Conservation (phyloP, 2,329 filamentous ascomycete genomes). For the Trichocomaceae sp. region DNA sequence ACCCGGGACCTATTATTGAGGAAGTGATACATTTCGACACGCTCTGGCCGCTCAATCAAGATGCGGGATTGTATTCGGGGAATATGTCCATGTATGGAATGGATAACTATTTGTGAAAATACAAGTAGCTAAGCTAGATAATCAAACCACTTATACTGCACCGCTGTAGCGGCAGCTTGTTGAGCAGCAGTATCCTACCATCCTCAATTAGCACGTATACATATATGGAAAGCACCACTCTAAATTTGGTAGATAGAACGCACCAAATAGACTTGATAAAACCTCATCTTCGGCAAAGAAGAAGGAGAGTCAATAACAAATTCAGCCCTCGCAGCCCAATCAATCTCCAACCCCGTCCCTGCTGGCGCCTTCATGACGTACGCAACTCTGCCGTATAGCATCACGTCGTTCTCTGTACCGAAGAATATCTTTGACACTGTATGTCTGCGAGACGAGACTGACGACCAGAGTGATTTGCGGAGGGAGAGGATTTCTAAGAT, state of each 20-base stretch:
- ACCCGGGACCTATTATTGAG: conserved; percentile 12
- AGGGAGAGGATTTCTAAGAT: conserved; percentile 28
- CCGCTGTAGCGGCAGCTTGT: conserved; percentile 4
- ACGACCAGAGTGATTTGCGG: conserved; percentile 32
- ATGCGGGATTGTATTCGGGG: conserved; percentile 13
- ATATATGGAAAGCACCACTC: neutral
- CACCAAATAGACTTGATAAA: conserved; percentile 38
- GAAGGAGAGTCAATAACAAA: conserved; percentile 18
- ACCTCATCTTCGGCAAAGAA: conserved; percentile 28
- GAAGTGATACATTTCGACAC: conserved; percentile 16
- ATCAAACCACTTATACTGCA: neutral
- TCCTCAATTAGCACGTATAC: neutral
- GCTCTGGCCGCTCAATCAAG: conserved; percentile 15
- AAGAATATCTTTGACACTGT: conserved; percentile 27
- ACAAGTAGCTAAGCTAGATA: neutral
- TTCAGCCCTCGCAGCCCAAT: conserved; percentile 32
- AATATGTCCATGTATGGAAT: conserved; percentile 17
- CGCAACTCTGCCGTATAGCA: conserved; percentile 32
- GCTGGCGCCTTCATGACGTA: conserved; percentile 28
- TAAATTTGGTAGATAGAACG: conserved; percentile 14
- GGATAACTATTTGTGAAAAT: conserved; percentile 12
- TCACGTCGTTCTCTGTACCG: conserved; percentile 28
- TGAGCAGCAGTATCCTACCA: conserved; percentile 14
- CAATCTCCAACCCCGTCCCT: conserved; percentile 28
- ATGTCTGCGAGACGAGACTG: conserved; percentile 30